Evolutionary conservation across 2,329 filamentous ascomycete species (phyloP).

Genomic region (Diaporthe citriasiana): DNA sequence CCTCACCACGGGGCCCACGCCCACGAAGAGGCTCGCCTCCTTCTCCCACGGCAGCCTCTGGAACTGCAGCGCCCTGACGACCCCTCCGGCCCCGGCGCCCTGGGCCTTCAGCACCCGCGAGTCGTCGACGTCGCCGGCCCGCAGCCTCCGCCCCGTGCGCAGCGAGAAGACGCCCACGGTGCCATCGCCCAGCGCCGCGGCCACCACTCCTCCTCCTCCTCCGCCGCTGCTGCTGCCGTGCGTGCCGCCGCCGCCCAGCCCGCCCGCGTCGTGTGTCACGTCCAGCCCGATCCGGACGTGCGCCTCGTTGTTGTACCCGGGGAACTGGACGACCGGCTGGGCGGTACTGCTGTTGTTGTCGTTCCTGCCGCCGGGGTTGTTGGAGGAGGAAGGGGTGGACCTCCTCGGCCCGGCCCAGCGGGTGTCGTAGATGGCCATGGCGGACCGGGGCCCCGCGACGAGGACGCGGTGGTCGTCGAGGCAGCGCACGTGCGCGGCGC

Average conservation of each 20-base stretch:
- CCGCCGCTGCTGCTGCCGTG: too few species aligned
- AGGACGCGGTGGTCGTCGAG: conserved; percentile 65
- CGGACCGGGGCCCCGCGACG: conserved; percentile 63
- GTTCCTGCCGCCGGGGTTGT: neutral
- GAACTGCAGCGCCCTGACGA: conserved; percentile 62
- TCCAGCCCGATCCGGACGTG: conserved; percentile 67
- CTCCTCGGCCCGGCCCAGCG: conserved; percentile 51
- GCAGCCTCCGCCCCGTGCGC: conserved; percentile 58
- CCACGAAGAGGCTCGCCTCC: conserved; percentile 63
- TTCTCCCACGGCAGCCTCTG: conserved; percentile 59
- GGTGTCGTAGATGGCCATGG: conserved; percentile 70
- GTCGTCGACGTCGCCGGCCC: conserved; percentile 46
- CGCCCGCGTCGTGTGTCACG: conserved; percentile 59
- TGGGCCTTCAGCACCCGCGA: conserved; percentile 36
- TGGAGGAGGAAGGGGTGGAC: neutral
- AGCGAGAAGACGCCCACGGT: conserved; percentile 66
- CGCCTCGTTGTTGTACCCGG: conserved; percentile 64
- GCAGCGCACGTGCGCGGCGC: conserved; percentile 65
- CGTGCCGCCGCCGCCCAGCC: conserved; percentile 51
- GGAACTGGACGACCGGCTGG: conserved; percentile 62
- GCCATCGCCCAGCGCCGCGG: conserved; percentile 67
- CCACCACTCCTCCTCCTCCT: conserved; percentile 55
- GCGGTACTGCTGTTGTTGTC: neutral
- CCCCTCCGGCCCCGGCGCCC: conserved; percentile 44
- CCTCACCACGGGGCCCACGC: conserved; percentile 52